phyloP scores from a whole-genome alignment of 129 eudicot genomes.

The Tanacetum coccineum region DNA sequence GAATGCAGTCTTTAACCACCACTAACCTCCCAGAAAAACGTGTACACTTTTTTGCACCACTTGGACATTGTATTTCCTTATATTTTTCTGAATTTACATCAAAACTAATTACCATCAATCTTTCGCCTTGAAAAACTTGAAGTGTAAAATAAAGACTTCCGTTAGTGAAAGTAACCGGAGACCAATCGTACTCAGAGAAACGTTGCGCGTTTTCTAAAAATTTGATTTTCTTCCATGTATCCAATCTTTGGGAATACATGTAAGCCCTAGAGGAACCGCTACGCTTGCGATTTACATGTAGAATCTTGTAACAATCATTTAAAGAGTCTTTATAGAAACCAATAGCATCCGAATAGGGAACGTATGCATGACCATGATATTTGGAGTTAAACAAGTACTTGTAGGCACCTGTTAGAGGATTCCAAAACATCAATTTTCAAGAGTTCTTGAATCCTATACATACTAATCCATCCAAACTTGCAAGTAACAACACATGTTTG shows the following conservation, averaged over 20 bases:
- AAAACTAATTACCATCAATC: background rate
- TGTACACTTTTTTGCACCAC: background rate
- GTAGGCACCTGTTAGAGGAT: background rate
- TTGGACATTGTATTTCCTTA: background rate
- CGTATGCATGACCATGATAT: background rate
- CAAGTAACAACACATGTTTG: background rate
- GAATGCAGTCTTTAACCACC: background rate
- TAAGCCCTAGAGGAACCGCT: background rate
- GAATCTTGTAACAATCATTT: background rate
- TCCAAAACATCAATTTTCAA: background rate
- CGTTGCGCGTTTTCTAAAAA: background rate
- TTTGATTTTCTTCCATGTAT: background rate
- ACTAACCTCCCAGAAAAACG: background rate
- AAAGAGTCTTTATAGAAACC: background rate
- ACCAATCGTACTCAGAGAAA: background rate
- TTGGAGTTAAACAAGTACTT: background rate
- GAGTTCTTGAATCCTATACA: background rate
- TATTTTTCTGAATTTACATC: background rate
- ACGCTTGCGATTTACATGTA: background rate
- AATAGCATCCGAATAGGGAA: background rate
- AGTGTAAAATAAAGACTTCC: background rate
- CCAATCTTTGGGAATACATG: background rate
- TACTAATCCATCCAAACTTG: constrained; percentile 1
- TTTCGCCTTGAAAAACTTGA: background rate
- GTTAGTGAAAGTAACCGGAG: background rate